Percentiles rank a stretch among this genome's conserved stretches.
Conservation (phyloP, 2,329 filamentous ascomycete species). For the Aureobasidium sp. region DNA sequence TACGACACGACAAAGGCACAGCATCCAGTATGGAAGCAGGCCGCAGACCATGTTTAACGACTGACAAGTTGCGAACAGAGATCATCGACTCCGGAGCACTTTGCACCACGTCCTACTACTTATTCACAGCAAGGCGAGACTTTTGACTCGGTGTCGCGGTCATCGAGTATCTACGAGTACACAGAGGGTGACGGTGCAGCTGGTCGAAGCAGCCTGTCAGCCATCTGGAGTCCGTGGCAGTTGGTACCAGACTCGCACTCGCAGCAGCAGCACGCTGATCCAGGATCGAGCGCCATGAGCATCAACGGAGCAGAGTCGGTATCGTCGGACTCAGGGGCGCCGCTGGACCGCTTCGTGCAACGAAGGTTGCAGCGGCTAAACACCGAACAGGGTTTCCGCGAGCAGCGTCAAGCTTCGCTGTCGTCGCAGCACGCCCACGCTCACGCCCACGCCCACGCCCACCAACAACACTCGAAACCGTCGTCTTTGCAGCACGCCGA, state of each 20-base stretch:
- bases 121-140: not conserved
- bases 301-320: slow-evolving; percentile 6
- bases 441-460: not conserved
- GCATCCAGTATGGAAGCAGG: slow-evolving; percentile 1
- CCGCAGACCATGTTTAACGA: not conserved
- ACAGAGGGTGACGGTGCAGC: not conserved
- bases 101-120: not conserved
- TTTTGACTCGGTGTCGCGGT: not conserved
- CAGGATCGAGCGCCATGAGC: not conserved
- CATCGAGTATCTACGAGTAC: not conserved
- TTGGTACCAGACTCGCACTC: not conserved
- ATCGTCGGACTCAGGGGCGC: slow-evolving; percentile 27
- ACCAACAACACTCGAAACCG: slow-evolving; percentile 6
- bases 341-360: slow-evolving; percentile 30
- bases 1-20: slow-evolving; percentile 7
- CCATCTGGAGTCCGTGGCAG: slow-evolving; percentile 6
- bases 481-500: slow-evolving; percentile 18
- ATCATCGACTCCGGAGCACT: not conserved
- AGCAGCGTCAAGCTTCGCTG: slow-evolving; percentile 23
- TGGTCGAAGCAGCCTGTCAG: not conserved
- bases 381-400: slow-evolving; percentile 32
- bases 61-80: not conserved
- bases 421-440: not conserved
- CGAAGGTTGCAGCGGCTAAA: slow-evolving; percentile 31
- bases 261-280: not conserved